Percentiles rank a stretch among this genome's conserved stretches.
Evolutionary conservation across 306 rosid genomes (phyloP).

Genomic region (Cucumis cinereus): DNA sequence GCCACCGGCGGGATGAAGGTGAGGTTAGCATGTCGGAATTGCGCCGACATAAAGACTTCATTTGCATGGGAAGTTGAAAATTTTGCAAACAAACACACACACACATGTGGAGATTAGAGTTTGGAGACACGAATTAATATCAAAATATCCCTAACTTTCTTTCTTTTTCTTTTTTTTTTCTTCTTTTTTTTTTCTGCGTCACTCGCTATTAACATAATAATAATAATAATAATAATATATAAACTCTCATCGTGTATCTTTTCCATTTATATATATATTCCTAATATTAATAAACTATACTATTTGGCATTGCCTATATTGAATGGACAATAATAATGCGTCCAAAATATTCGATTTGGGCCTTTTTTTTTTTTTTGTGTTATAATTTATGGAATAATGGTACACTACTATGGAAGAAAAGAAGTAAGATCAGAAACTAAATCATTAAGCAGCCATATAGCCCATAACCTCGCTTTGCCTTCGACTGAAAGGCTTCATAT

Average conservation of each 20-base stretch:
- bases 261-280: too few species aligned
- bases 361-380: too few species aligned
- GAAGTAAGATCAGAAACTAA: neutral
- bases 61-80: conserved; percentile 6
- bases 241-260: too few species aligned
- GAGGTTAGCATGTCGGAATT: conserved; percentile 27
- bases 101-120: conserved; percentile 8
- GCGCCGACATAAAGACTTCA: conserved; percentile 20
- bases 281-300: too few species aligned
- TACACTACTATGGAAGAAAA: neutral
- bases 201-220: neutral
- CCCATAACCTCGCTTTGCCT: neutral
- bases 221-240: too few species aligned
- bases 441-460: neutral
- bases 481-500: too few species aligned
- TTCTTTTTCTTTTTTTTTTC: neutral
- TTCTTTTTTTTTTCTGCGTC: neutral
- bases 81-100: neutral
- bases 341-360: neutral
- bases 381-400: too few species aligned
- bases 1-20: neutral
- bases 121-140: neutral
- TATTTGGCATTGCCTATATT: too few species aligned
- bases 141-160: neutral
- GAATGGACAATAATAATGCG: too few species aligned